These are phyloP conservation scores for Trichoderma simmonsii DNA, from an alignment of 2,329 filamentous ascomycete genomes.

Conservation along the genomic window DNA sequence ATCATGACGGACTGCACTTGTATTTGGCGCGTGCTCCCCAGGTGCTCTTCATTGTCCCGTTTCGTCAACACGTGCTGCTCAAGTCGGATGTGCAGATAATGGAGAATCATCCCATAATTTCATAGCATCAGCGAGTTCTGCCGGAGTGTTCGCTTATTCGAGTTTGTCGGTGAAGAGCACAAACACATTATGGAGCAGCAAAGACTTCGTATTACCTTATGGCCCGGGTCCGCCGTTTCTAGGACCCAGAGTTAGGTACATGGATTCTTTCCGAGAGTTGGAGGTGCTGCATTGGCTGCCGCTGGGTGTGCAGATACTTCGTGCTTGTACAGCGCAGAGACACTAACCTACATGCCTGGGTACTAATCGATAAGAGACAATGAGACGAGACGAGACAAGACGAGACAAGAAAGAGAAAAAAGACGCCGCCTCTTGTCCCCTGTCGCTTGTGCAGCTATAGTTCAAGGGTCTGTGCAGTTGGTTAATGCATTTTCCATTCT, in stretches of 20 bases:
- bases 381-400: not conserved
- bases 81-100: not conserved
- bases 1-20: not conserved
- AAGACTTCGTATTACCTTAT: not conserved
- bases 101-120: conserved; percentile 12
- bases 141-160: not conserved
- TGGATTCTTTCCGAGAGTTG: not conserved
- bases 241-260: not conserved
- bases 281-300: not conserved
- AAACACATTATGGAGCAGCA: not conserved
- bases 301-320: not conserved
- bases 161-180: not conserved
- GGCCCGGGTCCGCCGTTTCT: not conserved
- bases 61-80: conserved; percentile 5
- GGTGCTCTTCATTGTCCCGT: conserved; percentile 5
- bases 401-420: not conserved
- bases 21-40: not conserved
- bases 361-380: conserved; percentile 5
- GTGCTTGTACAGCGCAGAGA: not conserved
- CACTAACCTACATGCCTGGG: not conserved
- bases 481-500: conserved; percentile 18
- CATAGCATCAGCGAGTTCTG: not conserved
- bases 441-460: not conserved
- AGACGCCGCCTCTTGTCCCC: not conserved
- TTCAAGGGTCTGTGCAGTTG: conserved; percentile 12